phyloP scores from a whole-genome alignment of 345 rosid species.

The Bretschneidera sinensis region DNA sequence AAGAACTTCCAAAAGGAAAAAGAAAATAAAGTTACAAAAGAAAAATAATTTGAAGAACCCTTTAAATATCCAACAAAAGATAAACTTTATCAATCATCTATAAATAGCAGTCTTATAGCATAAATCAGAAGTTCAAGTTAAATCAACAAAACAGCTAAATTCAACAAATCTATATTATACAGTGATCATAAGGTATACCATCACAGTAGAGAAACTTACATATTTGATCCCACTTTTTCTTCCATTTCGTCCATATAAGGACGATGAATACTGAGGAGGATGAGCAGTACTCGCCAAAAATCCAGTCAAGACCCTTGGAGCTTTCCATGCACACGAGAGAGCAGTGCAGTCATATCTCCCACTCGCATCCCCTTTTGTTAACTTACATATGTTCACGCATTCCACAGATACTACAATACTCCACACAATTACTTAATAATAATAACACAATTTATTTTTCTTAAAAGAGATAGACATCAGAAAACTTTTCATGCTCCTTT shows the following conservation, averaged over 20 bases:
- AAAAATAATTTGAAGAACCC: too few relatives aligned
- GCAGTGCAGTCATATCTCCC: constrained; percentile 67
- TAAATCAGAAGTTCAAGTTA: neutral
- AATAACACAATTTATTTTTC: too few relatives aligned
- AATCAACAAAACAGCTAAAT: neutral
- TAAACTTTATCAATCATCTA: too few relatives aligned
- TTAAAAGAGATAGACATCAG: too few relatives aligned
- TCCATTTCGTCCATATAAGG: constrained; percentile 27
- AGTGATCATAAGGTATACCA: too few relatives aligned
- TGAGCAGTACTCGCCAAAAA: constrained; percentile 81
- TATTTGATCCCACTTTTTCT: constrained; percentile 38
- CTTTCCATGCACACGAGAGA: constrained; percentile 86
- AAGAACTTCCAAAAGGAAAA: too few relatives aligned
- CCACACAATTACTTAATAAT: constrained; percentile 10
- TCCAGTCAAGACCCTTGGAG: constrained; percentile 84
- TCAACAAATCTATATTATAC: neutral
- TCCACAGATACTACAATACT: constrained; percentile 68
- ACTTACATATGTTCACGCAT: constrained; percentile 74
- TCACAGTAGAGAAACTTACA: constrained; percentile 42
- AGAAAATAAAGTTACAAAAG: too few relatives aligned
- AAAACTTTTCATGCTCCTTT: too few relatives aligned
- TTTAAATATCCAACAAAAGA: neutral
- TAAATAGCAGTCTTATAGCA: neutral
- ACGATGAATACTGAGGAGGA: constrained; percentile 45
- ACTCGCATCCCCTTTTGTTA: constrained; percentile 65